Conservation (phyloP, 495 filamentous ascomycete species). For the Trichoderma reesei region DNA sequence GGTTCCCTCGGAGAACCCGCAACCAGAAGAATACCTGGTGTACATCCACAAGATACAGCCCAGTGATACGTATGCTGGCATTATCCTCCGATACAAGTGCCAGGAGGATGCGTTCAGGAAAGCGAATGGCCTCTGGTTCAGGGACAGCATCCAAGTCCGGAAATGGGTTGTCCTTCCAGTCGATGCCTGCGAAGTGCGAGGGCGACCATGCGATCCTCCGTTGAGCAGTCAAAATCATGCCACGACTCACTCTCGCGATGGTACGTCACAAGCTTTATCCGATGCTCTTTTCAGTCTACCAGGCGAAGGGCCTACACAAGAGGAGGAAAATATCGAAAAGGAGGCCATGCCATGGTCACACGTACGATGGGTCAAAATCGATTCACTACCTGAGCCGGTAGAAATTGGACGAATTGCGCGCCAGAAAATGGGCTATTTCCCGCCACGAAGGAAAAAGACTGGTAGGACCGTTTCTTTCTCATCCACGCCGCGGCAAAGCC, state of each 20-base stretch:
- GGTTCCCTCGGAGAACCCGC: constrained; percentile 14
- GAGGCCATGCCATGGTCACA: constrained; percentile 63
- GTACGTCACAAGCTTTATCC: constrained; percentile 12
- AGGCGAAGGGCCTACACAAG: constrained; percentile 18
- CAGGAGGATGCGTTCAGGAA: constrained; percentile 67
- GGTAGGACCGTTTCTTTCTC: constrained; percentile 42
- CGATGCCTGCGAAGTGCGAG: constrained; percentile 79
- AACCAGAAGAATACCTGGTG: constrained; percentile 57
- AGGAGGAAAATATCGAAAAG: constrained; percentile 16
- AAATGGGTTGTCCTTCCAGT: constrained; percentile 78
- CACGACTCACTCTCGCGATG: background rate
- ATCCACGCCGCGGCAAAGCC: constrained; percentile 53
- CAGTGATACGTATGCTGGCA: constrained; percentile 77
- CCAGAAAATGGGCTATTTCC: constrained; percentile 80
- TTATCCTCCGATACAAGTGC: constrained; percentile 83
- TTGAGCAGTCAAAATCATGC: constrained; percentile 6
- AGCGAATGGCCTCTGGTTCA: constrained; percentile 89
- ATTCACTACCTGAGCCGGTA: constrained; percentile 55
- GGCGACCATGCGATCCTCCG: constrained; percentile 46
- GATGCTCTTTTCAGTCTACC: constrained; percentile 28
- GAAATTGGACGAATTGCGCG: constrained; percentile 82
- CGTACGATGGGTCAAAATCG: constrained; percentile 75
- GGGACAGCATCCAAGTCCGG: constrained; percentile 76
- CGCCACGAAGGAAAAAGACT: constrained; percentile 76
- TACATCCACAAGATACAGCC: constrained; percentile 83